Evolutionary conservation across 805 yeast species (phyloP).

Genomic region (Barnettozyma sp.): DNA sequence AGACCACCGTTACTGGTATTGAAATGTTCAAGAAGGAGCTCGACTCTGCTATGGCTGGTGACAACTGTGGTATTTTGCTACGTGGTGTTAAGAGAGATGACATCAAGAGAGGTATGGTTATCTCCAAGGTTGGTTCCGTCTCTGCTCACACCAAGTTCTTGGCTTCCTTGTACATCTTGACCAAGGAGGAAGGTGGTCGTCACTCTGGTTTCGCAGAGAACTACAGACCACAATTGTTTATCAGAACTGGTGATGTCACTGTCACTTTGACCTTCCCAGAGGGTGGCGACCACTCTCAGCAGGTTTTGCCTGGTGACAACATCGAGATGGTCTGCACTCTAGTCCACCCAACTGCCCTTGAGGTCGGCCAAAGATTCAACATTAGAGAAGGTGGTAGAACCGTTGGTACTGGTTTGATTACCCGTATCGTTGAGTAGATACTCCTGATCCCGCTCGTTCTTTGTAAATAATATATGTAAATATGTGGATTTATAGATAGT

Average conservation of each 20-base stretch:
- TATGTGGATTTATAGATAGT: no score
- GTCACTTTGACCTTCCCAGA: slow-evolving; percentile 85
- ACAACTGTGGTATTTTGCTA: slow-evolving; percentile 93
- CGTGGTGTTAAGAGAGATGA: slow-evolving; percentile 99
- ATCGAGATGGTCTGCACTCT: slow-evolving; percentile 91
- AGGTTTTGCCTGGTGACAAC: slow-evolving; percentile 98
- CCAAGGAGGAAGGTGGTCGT: slow-evolving; percentile 99
- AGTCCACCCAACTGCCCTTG: slow-evolving; percentile 87
- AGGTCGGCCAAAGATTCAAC: slow-evolving; percentile 97
- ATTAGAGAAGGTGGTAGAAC: slow-evolving; percentile 99
- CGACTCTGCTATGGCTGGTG: slow-evolving; percentile 98
- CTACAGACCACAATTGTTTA: slow-evolving; percentile 96
- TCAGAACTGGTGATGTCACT: slow-evolving; percentile 95
- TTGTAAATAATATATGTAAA: slow-evolving; percentile 4
- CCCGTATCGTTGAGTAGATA: slow-evolving; percentile 66
- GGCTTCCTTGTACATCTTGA: slow-evolving; percentile 85
- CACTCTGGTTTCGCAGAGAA: slow-evolving; percentile 94
- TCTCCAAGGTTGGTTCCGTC: slow-evolving; percentile 87
- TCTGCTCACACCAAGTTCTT: slow-evolving; percentile 90
- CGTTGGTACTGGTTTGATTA: slow-evolving; percentile 96
- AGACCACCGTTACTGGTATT: slow-evolving; percentile 95
- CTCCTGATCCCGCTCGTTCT: not conserved
- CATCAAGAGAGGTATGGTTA: slow-evolving; percentile 94
- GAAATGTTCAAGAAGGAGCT: slow-evolving; percentile 99
- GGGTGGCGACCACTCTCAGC: slow-evolving; percentile 77